Evolutionary conservation across 164 flowering plant species (phyloP).

Genomic region (Annona cherimola): DNA sequence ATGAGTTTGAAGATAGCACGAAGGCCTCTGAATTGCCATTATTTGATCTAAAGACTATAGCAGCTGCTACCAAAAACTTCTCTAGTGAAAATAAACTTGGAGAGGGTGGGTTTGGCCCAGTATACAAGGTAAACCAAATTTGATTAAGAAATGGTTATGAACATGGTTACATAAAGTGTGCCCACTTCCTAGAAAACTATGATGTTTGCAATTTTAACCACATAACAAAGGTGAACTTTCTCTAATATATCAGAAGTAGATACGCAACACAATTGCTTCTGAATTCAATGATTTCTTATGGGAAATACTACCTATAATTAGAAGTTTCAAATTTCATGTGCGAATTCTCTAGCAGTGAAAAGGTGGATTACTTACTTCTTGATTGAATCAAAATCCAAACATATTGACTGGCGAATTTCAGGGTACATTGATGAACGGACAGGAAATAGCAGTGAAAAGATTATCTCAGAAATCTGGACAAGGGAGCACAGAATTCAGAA

Average conservation of each 20-base stretch:
- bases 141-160: background rate
- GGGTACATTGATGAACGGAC: background rate
- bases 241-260: background rate
- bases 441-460: conserved; percentile 5
- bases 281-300: background rate
- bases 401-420: background rate
- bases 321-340: background rate
- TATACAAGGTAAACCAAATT: conserved; percentile 1
- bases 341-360: background rate
- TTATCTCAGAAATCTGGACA: conserved; percentile 1
- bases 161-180: background rate
- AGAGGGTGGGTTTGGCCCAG: conserved; percentile 3
- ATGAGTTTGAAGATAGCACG: background rate
- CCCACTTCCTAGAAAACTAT: background rate
- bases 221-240: background rate
- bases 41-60: background rate
- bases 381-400: background rate
- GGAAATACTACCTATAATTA: background rate
- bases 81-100: no score
- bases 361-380: background rate
- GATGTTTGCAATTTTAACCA: background rate
- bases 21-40: background rate
- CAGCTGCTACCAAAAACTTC: background rate
- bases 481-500: conserved; percentile 5
- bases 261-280: background rate